Conservation (phyloP, 345 rosid species). For the Streptanthus diversifolius region DNA sequence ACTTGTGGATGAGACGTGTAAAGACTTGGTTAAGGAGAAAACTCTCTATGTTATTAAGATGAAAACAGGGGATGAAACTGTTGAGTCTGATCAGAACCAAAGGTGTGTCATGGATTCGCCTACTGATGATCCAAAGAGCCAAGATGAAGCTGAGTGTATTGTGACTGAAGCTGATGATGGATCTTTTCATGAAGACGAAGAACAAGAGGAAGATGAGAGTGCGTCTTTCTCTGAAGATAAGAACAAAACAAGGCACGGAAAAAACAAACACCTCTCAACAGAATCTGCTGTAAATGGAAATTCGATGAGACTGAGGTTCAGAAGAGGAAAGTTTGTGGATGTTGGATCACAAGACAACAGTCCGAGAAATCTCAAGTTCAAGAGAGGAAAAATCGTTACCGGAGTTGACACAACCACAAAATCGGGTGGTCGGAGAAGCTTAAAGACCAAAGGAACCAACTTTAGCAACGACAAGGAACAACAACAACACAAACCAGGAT, state of each 20-base stretch:
- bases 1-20: constrained; percentile 25
- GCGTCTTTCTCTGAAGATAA: constrained; percentile 23
- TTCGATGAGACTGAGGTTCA: constrained; percentile 50
- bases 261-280: constrained; percentile 25
- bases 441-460: constrained; percentile 42
- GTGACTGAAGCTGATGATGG: constrained; percentile 43
- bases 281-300: constrained; percentile 26
- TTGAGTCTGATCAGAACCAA: constrained; percentile 46
- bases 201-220: constrained; percentile 21
- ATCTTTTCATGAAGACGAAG: constrained; percentile 40
- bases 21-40: constrained; percentile 50
- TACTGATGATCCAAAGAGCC: constrained; percentile 31
- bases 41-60: constrained; percentile 60
- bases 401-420: constrained; percentile 40
- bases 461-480: constrained; percentile 3
- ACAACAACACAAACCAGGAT: constrained; percentile 20
- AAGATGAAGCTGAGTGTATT: constrained; percentile 40
- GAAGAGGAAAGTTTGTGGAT: constrained; percentile 61
- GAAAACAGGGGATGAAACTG: constrained; percentile 43
- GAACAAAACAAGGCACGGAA: constrained; percentile 20
- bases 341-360: constrained; percentile 45
- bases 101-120: constrained; percentile 38
- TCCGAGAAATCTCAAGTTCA: constrained; percentile 67
- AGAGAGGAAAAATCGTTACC: constrained; percentile 43
- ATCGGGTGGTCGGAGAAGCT: constrained; percentile 37